These are phyloP conservation scores for Breynia disticha DNA, from an alignment of 441 rosid genomes.

Conservation along the genomic window DNA sequence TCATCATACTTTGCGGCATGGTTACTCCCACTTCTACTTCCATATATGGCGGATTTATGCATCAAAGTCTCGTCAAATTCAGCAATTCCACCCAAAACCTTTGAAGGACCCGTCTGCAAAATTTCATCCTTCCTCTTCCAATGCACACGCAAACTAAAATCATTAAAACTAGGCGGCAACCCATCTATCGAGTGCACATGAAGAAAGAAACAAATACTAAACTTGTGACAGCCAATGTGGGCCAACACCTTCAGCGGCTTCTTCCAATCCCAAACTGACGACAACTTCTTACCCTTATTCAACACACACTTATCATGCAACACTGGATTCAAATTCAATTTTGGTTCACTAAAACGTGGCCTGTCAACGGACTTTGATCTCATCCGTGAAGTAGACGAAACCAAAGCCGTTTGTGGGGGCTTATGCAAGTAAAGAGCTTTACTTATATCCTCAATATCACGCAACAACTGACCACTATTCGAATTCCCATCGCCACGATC, in stretches of 20 bases:
- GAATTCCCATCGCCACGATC: constrained; percentile 22
- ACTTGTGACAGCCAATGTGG: constrained; percentile 44
- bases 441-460: constrained; percentile 69
- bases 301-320: constrained; percentile 13
- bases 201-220: constrained; percentile 54
- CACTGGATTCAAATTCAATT: constrained; percentile 19
- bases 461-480: constrained; percentile 42
- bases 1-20: constrained; percentile 49
- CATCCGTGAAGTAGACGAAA: constrained; percentile 30
- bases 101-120: constrained; percentile 38
- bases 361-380: constrained; percentile 42
- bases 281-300: constrained; percentile 36
- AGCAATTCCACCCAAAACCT: constrained; percentile 39
- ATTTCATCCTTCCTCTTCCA: constrained; percentile 70
- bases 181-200: constrained; percentile 77
- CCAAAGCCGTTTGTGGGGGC: constrained; percentile 28
- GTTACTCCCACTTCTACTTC: constrained; percentile 48
- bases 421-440: constrained; percentile 52
- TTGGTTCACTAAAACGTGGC: constrained; percentile 18
- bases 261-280: constrained; percentile 65
- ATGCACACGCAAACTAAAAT: constrained; percentile 39
- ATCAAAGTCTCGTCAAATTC: constrained; percentile 66
- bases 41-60: constrained; percentile 47
- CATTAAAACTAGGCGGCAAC: constrained; percentile 40
- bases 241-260: constrained; percentile 62